These are phyloP conservation scores for Gloeostereum incarnatum DNA, from an alignment of 768 basidiomycete genomes.

Conservation along the genomic window DNA sequence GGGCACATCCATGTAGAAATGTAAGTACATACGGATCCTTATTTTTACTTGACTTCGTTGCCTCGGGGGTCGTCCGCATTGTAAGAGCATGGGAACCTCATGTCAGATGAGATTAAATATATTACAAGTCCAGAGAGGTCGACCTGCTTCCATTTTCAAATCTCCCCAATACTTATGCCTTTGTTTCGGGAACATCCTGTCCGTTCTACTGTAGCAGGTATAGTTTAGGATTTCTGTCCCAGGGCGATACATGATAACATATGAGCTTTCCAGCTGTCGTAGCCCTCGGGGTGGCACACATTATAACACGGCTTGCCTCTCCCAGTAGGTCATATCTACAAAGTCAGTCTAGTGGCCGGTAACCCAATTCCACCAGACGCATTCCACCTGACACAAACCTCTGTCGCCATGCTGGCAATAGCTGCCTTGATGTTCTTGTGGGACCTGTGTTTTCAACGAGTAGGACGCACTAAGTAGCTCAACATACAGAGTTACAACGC, in stretches of 20 bases:
- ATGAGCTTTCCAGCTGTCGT: conserved; percentile 25
- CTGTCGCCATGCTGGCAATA: conserved; percentile 60
- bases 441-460: conserved; percentile 15
- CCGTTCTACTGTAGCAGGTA: conserved; percentile 34
- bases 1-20: too few species aligned
- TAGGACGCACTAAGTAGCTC: background rate
- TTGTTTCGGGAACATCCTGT: conserved; percentile 39
- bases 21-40: too few species aligned
- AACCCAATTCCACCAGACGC: conserved; percentile 40
- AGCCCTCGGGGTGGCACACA: conserved; percentile 39
- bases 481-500: conserved; percentile 57
- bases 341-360: too few species aligned
- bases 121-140: too few species aligned
- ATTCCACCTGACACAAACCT: conserved; percentile 63
- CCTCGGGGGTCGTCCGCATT: too few species aligned
- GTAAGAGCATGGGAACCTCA: too few species aligned
- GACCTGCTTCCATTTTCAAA: too few species aligned
- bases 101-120: too few species aligned
- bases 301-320: conserved; percentile 27
- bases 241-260: background rate
- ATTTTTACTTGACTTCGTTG: too few species aligned
- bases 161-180: too few species aligned
- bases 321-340: too few species aligned
- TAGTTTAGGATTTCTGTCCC: conserved; percentile 1
- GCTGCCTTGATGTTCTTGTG: conserved; percentile 58